These are phyloP conservation scores for Colletotrichum lentis DNA, from an alignment of 2,329 filamentous ascomycete genomes.

Conservation along the genomic window DNA sequence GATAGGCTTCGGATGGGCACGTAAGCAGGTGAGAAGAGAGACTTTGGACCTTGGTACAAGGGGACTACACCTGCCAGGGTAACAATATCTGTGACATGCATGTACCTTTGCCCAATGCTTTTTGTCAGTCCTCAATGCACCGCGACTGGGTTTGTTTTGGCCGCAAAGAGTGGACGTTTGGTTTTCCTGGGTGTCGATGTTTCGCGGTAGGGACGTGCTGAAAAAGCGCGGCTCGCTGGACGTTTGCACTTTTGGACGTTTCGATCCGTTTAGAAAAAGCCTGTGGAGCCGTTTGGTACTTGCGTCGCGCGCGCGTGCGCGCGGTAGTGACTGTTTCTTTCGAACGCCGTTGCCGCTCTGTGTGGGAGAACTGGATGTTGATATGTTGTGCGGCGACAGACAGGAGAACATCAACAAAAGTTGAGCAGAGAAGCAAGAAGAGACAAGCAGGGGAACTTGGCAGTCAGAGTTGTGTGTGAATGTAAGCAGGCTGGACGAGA, in stretches of 20 bases:
- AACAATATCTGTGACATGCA: constrained; percentile 4
- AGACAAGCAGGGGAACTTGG: not conserved
- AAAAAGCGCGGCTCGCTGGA: constrained; percentile 16
- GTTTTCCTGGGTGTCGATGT: constrained; percentile 16
- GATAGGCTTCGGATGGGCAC: not conserved
- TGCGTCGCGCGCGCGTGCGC: not conserved
- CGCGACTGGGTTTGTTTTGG: constrained; percentile 10
- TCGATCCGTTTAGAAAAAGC: constrained; percentile 10
- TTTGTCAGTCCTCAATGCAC: constrained; percentile 13
- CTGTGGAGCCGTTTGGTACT: constrained; percentile 17
- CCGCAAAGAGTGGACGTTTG: constrained; percentile 10
- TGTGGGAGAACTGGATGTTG: not conserved
- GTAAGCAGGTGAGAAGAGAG: not conserved
- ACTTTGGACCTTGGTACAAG: not conserved
- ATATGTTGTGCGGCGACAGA: not conserved
- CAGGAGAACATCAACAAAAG: not conserved
- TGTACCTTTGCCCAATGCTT: constrained; percentile 1
- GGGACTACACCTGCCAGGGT: constrained; percentile 2
- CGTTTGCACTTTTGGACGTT: constrained; percentile 4
- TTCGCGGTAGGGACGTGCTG: constrained; percentile 34
- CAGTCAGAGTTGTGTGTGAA: constrained; percentile 16
- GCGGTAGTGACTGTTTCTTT: not conserved
- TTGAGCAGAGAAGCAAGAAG: not conserved
- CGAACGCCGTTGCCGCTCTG: constrained; percentile 4
- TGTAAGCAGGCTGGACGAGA: constrained; percentile 33